Base-by-base conservation (phyloP, 169 alveolate genomes). In the Babesia sp. region DNA sequence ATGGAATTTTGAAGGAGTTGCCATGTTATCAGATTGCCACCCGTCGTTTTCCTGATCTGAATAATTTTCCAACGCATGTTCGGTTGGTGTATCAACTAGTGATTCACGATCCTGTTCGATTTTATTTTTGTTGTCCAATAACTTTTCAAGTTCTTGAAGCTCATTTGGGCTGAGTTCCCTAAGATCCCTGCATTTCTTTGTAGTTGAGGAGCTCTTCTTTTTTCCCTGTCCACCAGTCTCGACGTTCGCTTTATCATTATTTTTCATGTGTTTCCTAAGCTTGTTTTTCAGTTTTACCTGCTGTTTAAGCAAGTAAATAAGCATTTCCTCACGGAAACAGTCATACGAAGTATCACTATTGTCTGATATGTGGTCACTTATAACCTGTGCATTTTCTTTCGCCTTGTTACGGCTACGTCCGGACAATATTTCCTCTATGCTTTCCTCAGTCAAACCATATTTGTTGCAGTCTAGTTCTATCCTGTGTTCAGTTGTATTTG, bases 301-400 rank as follows among this genome's bases (percentile, higher is more conserved):
- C 63, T 64, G 50, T 16, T 64, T 26, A 26, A 64, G 74, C 51
- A 64, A 61, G 22, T 64, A 64, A 4, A 64, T 34, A 59, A 64
- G 54, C 61, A 64, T 48, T n/a, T 64, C 74, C 36, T 64, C 74
- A 26, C 74, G 60, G 61, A 64, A 50, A 16, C 46, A n/a, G 26
- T 64, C 74, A 16, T 45, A 48, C 0, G 74, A 48, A 1, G 55
- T 28, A 3, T 64, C 74, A 36, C 61, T 33, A 26, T 26, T 11
- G 14, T 37, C 53, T 1, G 54, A 64, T 6, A 48, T 6, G 8
- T 18, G 56, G 33, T 48, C 56, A n/a, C n/a, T n/a, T n/a, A n/a
- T n/a, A n/a, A n/a, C n/a, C n/a, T n/a, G n/a, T n/a, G n/a, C n/a
- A n/a, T n/a, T n/a, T n/a, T n/a, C n/a, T n/a, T n/a, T n/a, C n/a